phyloP scores from a whole-genome alignment of 139 green algal species.

The Deuterostichococcus epilithicus region DNA sequence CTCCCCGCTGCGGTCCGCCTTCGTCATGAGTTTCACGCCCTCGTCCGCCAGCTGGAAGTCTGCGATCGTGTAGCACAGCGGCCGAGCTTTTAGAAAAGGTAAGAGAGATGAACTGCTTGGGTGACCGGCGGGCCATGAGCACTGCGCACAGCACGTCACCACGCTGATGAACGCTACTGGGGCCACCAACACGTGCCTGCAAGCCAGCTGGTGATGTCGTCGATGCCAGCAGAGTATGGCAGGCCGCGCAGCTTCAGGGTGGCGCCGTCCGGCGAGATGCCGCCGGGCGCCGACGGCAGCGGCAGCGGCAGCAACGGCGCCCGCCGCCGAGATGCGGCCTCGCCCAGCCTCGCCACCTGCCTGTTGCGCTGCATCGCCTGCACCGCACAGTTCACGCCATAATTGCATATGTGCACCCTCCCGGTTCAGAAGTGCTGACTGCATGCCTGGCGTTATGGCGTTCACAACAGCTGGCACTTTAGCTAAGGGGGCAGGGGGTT shows the following conservation, averaged over 20 bases:
- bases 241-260: conserved; percentile 78
- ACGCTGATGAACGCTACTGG: too few relatives aligned
- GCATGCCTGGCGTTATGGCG: too few relatives aligned
- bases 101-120: too few relatives aligned
- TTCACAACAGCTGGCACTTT: too few relatives aligned
- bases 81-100: too few relatives aligned
- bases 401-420: too few relatives aligned
- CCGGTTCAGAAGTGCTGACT: too few relatives aligned
- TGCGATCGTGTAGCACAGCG: conserved; percentile 4
- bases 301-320: background rate
- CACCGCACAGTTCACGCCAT: too few relatives aligned
- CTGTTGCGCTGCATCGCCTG: conserved; percentile 6
- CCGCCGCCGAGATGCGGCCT: background rate
- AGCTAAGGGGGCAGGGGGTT: too few relatives aligned
- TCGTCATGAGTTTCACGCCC: conserved; percentile 29
- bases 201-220: conserved; percentile 37
- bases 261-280: conserved; percentile 15
- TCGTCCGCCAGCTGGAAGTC: conserved; percentile 33
- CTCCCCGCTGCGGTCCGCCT: conserved; percentile 15
- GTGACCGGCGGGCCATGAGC: too few relatives aligned
- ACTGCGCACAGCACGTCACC: too few relatives aligned
- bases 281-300: conserved; percentile 6
- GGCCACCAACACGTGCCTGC: conserved; percentile 39
- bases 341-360: background rate
- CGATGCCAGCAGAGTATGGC: conserved; percentile 66